Evolutionary conservation across 768 basidiomycete species (phyloP).

Genomic region (Epithele typhae): DNA sequence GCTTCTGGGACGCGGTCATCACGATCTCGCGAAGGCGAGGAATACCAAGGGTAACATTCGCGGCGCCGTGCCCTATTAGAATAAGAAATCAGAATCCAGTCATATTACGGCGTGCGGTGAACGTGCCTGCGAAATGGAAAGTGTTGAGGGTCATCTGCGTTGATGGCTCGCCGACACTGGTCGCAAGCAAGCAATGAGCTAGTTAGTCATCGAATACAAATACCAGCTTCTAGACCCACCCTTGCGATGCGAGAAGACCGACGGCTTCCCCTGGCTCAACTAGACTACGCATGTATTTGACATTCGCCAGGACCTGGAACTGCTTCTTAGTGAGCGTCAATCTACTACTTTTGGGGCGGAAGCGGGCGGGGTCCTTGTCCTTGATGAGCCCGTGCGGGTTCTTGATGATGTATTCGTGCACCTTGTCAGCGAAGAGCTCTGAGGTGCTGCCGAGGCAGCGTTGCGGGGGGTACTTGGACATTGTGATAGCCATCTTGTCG

Average conservation of each 20-base stretch:
- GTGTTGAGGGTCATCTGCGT: conserved; percentile 99
- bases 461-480: conserved; percentile 75
- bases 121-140: conserved; percentile 94
- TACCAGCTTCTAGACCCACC: conserved; percentile 50
- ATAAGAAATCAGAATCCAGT: no score
- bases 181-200: not conserved
- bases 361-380: conserved; percentile 36
- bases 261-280: conserved; percentile 99
- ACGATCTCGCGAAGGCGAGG: conserved; percentile 98
- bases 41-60: conserved; percentile 98
- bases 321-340: conserved; percentile 43
- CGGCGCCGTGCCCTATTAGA: conserved; percentile 86
- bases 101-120: not conserved
- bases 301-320: conserved; percentile 83
- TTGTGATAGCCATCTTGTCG: conserved; percentile 60
- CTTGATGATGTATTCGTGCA: conserved; percentile 73
- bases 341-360: conserved; percentile 41
- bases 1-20: conserved; percentile 95
- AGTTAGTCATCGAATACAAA: not conserved
- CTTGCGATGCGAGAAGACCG: conserved; percentile 93
- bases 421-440: conserved; percentile 79
- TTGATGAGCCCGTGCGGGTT: conserved; percentile 59
- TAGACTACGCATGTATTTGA: conserved; percentile 89
- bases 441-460: conserved; percentile 87
- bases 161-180: conserved; percentile 94